Conservation (phyloP, 306 rosid genomes). For the Vigna mungo region DNA sequence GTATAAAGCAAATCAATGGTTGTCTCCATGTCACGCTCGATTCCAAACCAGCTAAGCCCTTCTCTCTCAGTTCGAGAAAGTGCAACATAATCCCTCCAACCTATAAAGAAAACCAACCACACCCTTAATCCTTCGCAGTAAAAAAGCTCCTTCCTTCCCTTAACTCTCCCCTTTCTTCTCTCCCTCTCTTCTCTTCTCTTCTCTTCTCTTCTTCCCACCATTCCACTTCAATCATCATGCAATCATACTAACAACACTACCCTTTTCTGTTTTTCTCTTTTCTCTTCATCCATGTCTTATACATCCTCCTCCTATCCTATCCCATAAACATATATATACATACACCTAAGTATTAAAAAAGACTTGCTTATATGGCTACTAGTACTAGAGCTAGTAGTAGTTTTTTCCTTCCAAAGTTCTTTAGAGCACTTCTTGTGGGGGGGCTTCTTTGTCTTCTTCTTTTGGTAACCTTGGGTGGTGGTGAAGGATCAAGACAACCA, state of each 20-base stretch:
- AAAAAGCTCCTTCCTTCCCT: slow-evolving; percentile 47
- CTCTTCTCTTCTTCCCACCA: slow-evolving; percentile 18
- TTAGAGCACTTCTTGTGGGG: slow-evolving; percentile 54
- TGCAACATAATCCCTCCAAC: slow-evolving; percentile 74
- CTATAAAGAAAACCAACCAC: slow-evolving; percentile 83
- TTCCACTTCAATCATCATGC: slow-evolving; percentile 52
- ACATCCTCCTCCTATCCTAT: slow-evolving; percentile 40
- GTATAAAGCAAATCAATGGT: slow-evolving; percentile 67
- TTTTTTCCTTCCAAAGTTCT: slow-evolving; percentile 52
- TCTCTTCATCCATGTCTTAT: slow-evolving; percentile 38
- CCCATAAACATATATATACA: slow-evolving; percentile 32
- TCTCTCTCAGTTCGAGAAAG: slow-evolving; percentile 64
- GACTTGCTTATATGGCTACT: slow-evolving; percentile 50
- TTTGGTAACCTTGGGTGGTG: slow-evolving; percentile 51
- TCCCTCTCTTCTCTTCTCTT: background rate
- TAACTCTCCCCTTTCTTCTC: background rate
- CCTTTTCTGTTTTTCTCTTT: slow-evolving; percentile 34
- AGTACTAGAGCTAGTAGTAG: slow-evolving; percentile 30
- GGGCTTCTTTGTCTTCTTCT: slow-evolving; percentile 65
- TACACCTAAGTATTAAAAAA: background rate
- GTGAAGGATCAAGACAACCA: slow-evolving; percentile 40
- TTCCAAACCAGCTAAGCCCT: slow-evolving; percentile 61
- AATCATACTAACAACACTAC: slow-evolving; percentile 33
- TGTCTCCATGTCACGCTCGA: slow-evolving; percentile 71
- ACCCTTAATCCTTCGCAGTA: slow-evolving; percentile 52